Base-by-base conservation (phyloP, 2,329 filamentous ascomycete species). In the Nemania sp. region DNA sequence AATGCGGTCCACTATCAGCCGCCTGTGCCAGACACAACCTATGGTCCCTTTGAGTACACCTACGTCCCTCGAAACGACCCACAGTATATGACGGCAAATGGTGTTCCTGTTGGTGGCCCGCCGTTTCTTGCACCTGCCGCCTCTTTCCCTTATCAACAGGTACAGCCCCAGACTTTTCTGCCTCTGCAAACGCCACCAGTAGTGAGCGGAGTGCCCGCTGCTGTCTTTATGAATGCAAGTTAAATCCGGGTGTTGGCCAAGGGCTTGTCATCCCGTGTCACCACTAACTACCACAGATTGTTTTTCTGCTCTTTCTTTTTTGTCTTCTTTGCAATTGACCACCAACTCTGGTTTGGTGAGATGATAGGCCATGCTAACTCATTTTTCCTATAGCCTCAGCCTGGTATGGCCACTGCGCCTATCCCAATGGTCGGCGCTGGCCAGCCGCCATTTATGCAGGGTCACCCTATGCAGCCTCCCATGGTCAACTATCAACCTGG, bases 21-120 rank as follows among this genome's bases (percentile, higher is more conserved):
- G 0, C 87, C 85, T 29, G 86, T 88, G 18, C 86, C 87, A 3
- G 86, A 88, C 71, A 88, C 87, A 18, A 85, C 84, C 51, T 82
- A 84, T 74, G 88, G 88, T 3, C 83, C 86, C 1, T 85, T 86
- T 65, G 74, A 82, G 29, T 87, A 90, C 70, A 82, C 83, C 22
- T 89, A 88, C 72, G 78, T 86, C 60, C 87, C 88, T 69, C 86
- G 86, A 51, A 82, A 80, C 72, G 87, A 88, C 73, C 49, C 62
- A 76, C 69, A 72, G 53, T 72, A 68, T 77, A 78, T 81, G 73
- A 75, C 76, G 54, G 18, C 41, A 1, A 45, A 41, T 54, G 61
- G 60, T n/a, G 29, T 49, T 29, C 38, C 53, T 38, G 20, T 45
- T 29, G 52, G 57, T 54, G 57, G 38, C 10, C 63, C 49, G 29